These are phyloP conservation scores for Fusarium tanahbumbuense DNA, from an alignment of 2,329 filamentous ascomycete genomes.

Conservation along the genomic window DNA sequence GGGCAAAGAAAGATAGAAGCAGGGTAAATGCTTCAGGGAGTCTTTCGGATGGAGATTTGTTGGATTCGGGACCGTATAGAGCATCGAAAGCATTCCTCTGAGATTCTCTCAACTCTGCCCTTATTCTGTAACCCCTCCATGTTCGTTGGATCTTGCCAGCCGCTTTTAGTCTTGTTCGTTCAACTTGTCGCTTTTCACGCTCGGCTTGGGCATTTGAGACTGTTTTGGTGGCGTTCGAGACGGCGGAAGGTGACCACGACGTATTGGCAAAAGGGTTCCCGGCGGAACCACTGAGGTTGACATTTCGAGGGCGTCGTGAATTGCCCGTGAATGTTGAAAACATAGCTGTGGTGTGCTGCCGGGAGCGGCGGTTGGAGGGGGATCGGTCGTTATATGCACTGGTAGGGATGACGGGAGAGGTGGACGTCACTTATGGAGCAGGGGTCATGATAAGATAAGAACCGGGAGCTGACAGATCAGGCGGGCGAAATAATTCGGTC, in stretches of 20 bases:
- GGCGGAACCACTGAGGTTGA: constrained; percentile 90
- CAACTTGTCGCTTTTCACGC: constrained; percentile 80
- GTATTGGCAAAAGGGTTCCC: constrained; percentile 81
- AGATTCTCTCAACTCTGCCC: constrained; percentile 66
- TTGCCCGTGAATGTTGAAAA: constrained; percentile 92
- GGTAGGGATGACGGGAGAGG: constrained; percentile 43
- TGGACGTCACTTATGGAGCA: constrained; percentile 34
- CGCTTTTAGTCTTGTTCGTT: constrained; percentile 81
- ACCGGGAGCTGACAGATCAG: too few relatives aligned
- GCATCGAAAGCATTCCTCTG: constrained; percentile 74
- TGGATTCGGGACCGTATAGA: constrained; percentile 58
- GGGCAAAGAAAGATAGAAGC: constrained; percentile 63
- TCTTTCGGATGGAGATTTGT: constrained; percentile 51
- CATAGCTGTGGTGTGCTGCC: constrained; percentile 64
- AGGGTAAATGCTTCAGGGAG: constrained; percentile 59
- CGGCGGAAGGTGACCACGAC: constrained; percentile 66
- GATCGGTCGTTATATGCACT: constrained; percentile 28
- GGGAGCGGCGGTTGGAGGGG: constrained; percentile 14
- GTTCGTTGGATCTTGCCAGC: constrained; percentile 78
- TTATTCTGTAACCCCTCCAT: constrained; percentile 81
- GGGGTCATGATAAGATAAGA: constrained; percentile 39
- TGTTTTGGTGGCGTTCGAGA: constrained; percentile 77
- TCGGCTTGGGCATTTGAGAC: constrained; percentile 90
- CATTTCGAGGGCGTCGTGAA: constrained; percentile 86
- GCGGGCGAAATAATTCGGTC: too few relatives aligned